phyloP scores from a whole-genome alignment of 768 basidiomycete genomes.

The Agaricus subrufescens region DNA sequence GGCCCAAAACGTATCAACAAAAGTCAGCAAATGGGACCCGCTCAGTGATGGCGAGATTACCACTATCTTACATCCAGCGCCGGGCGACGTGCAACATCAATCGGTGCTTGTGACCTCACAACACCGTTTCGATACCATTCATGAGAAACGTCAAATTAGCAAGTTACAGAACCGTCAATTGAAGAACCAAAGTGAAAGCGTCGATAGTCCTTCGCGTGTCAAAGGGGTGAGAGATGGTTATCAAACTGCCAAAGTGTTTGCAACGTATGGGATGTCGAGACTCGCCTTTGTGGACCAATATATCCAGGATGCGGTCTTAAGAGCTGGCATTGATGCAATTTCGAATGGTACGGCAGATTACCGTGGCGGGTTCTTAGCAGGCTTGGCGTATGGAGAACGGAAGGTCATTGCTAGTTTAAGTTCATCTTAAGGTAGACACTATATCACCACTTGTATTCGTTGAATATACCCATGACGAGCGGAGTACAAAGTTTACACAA shows the following conservation, averaged over 20 bases:
- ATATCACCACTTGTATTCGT: background rate
- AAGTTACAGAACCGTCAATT: conserved; percentile 1
- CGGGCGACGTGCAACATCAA: background rate
- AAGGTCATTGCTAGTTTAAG: conserved; percentile 15
- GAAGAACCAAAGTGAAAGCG: conserved; percentile 7
- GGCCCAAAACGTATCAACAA: conserved; percentile 1
- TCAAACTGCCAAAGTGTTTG: conserved; percentile 51
- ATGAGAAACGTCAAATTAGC: conserved; percentile 13
- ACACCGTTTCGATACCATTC: conserved; percentile 24
- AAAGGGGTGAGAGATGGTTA: conserved; percentile 61
- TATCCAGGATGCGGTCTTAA: conserved; percentile 41
- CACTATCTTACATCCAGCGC: conserved; percentile 9
- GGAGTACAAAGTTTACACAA: background rate
- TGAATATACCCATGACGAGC: background rate
- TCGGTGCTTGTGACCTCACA: background rate
- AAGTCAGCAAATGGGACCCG: conserved; percentile 11
- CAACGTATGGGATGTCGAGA: conserved; percentile 38
- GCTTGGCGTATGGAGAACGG: conserved; percentile 37
- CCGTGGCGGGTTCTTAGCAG: conserved; percentile 40
- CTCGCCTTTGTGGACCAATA: conserved; percentile 62
- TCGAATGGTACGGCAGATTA: conserved; percentile 37
- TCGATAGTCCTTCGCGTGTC: conserved; percentile 18
- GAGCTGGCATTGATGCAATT: conserved; percentile 30
- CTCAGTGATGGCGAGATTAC: conserved; percentile 11
- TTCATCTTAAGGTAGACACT: background rate